Percentiles rank a stretch among this genome's conserved stretches.
Evolutionary conservation across 768 basidiomycete species (phyloP).

Genomic region (Lactarius evosmus): DNA sequence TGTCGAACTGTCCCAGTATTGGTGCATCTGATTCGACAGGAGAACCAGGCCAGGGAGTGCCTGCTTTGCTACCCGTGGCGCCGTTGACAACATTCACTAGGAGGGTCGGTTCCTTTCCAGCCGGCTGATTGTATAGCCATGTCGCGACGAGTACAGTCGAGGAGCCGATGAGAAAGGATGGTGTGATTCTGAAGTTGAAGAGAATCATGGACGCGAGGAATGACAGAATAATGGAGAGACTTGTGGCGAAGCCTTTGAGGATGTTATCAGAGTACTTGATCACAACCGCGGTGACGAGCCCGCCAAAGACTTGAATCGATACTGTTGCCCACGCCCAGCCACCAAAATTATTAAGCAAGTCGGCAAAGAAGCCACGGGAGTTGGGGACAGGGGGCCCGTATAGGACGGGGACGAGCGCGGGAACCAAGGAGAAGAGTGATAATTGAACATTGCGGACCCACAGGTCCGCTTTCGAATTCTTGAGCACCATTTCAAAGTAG

Average conservation of each 20-base stretch:
- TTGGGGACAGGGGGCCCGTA: conserved; percentile 44
- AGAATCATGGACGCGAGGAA: conserved; percentile 91
- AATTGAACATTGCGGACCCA: conserved; percentile 92
- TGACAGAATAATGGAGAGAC: conserved; percentile 88
- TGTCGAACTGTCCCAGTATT: conserved; percentile 57
- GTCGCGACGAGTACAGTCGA: conserved; percentile 84
- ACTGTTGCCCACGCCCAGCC: conserved; percentile 97
- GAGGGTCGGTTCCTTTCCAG: conserved; percentile 38
- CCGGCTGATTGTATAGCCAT: conserved; percentile 90
- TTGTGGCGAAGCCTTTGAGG: conserved; percentile 96
- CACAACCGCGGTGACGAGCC: conserved; percentile 89
- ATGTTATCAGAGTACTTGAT: conserved; percentile 98
- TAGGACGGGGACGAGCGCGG: conserved; percentile 80
- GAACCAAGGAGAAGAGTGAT: conserved; percentile 85
- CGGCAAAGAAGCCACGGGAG: conserved; percentile 49
- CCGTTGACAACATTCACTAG: conserved; percentile 34
- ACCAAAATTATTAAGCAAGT: conserved; percentile 84
- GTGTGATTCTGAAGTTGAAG: conserved; percentile 87
- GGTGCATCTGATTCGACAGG: conserved; percentile 50
- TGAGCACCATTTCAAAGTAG: conserved; percentile 93
- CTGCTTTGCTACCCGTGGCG: conserved; percentile 34
- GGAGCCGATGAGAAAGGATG: conserved; percentile 82
- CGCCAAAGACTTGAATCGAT: conserved; percentile 84
- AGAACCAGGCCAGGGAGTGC: conserved; percentile 42
- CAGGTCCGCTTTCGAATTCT: conserved; percentile 76